These are phyloP conservation scores for Dictyophora rubrovolvata DNA, from an alignment of 768 basidiomycete species.

Conservation along the genomic window DNA sequence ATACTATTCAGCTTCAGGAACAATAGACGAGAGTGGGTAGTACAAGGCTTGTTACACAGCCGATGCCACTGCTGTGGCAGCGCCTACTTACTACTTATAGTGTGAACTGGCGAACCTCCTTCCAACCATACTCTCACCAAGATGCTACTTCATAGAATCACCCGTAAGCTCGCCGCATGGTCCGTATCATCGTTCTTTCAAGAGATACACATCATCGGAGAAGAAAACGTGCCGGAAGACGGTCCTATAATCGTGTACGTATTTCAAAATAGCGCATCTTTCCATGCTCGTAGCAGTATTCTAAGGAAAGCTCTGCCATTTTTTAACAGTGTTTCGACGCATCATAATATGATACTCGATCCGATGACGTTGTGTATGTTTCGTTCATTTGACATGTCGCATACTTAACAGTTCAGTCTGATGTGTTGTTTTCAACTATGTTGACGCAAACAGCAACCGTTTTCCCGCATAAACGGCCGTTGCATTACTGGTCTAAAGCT, in stretches of 20 bases:
- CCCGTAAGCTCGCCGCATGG: conserved; percentile 61
- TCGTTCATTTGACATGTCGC: conserved; percentile 6
- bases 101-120: no score
- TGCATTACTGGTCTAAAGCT: conserved; percentile 97
- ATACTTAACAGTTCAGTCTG: conserved; percentile 8
- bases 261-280: neutral
- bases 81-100: no score
- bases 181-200: conserved; percentile 83
- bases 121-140: neutral
- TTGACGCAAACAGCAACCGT: conserved; percentile 47
- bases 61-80: no score
- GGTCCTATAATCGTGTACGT: conserved; percentile 93
- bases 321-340: conserved; percentile 59
- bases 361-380: conserved; percentile 69
- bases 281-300: no score
- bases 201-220: conserved; percentile 76
- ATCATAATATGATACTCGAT: conserved; percentile 95
- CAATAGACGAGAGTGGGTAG: no score
- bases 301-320: neutral
- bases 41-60: no score
- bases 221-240: conserved; percentile 75
- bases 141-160: conserved; percentile 50
- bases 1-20: no score
- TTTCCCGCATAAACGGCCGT: conserved; percentile 70
- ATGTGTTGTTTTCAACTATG: conserved; percentile 13